Percentiles rank a stretch among this genome's conserved stretches.
Evolutionary conservation across 805 yeast genomes (phyloP).

Genomic region (Diddensiella transvaalensis): DNA sequence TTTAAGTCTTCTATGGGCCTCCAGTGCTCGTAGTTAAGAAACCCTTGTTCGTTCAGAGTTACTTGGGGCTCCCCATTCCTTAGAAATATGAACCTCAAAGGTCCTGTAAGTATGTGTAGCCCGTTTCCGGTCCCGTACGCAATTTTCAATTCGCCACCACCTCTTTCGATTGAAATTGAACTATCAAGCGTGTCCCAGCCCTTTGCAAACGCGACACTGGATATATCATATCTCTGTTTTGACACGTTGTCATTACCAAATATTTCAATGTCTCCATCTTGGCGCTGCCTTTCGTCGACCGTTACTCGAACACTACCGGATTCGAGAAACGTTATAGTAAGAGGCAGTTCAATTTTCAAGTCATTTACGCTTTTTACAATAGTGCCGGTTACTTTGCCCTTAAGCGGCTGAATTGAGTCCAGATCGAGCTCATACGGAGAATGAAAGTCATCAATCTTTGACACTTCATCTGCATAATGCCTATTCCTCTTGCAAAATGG

Average conservation of each 20-base stretch:
- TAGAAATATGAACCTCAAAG: slow-evolving; percentile 49
- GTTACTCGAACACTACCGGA: slow-evolving; percentile 57
- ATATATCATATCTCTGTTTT: slow-evolving; percentile 54
- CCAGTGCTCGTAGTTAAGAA: slow-evolving; percentile 81
- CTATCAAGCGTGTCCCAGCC: neutral
- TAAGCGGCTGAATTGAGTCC: slow-evolving; percentile 28
- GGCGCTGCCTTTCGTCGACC: slow-evolving; percentile 61
- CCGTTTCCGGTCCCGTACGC: slow-evolving; percentile 36
- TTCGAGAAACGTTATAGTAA: slow-evolving; percentile 51
- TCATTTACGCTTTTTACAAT: slow-evolving; percentile 33
- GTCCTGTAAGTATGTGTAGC: slow-evolving; percentile 43
- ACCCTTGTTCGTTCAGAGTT: slow-evolving; percentile 61
- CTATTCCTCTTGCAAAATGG: slow-evolving; percentile 85
- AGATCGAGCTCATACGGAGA: slow-evolving; percentile 41
- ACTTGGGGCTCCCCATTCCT: slow-evolving; percentile 47
- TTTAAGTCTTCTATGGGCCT: slow-evolving; percentile 61
- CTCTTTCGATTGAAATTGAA: neutral
- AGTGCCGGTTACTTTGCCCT: slow-evolving; percentile 27
- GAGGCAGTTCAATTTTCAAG: slow-evolving; percentile 44
- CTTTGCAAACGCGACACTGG: slow-evolving; percentile 60
- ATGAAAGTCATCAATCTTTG: slow-evolving; percentile 15
- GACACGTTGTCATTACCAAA: slow-evolving; percentile 34
- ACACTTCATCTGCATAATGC: slow-evolving; percentile 51
- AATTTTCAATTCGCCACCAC: slow-evolving; percentile 8
- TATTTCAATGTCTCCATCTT: slow-evolving; percentile 24